Conservation (phyloP, 805 yeast genomes). For the Metschnikowia dekortorum region DNA sequence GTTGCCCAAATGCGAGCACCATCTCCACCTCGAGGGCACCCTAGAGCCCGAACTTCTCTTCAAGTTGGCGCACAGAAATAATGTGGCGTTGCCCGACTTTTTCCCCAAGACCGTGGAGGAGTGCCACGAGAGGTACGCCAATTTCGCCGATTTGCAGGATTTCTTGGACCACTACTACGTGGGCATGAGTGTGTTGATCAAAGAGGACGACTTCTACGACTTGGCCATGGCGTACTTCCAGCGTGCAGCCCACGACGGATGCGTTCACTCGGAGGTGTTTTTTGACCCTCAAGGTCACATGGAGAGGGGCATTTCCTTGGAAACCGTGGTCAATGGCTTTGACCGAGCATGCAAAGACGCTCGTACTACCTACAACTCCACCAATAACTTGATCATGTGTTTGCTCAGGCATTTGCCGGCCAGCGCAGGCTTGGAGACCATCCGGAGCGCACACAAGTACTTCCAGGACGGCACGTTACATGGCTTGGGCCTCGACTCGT, state of each 20-base stretch:
- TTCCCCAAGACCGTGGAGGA: conserved; percentile 61
- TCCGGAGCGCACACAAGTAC: conserved; percentile 49
- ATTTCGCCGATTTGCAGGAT: conserved; percentile 68
- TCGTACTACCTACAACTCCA: conserved; percentile 51
- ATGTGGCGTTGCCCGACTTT: conserved; percentile 51
- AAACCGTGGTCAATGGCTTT: conserved; percentile 61
- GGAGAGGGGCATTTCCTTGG: conserved; percentile 58
- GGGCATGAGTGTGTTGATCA: conserved; percentile 71
- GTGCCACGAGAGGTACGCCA: conserved; percentile 49
- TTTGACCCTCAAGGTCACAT: conserved; percentile 86
- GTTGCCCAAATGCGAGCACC: conserved; percentile 85
- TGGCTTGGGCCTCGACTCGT: conserved; percentile 79
- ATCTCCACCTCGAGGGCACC: conserved; percentile 81
- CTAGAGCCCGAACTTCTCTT: conserved; percentile 71
- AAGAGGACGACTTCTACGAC: conserved; percentile 70
- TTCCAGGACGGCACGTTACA: conserved; percentile 56
- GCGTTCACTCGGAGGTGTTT: conserved; percentile 69
- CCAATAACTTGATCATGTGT: conserved; percentile 78
- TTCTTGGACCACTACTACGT: conserved; percentile 75
- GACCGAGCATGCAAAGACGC: conserved; percentile 66
- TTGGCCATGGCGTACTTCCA: conserved; percentile 70
- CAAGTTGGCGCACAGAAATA: conserved; percentile 63
- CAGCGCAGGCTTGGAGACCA: conserved; percentile 51
- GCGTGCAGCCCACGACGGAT: conserved; percentile 55
- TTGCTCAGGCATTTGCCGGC: conserved; percentile 71